A percentile compares a stretch with the other conserved stretches of the same genome.
These are phyloP conservation scores for Phytophthora pseudosyringae DNA, from an alignment of 352 stramenopile genomes.

Conservation along the genomic window DNA sequence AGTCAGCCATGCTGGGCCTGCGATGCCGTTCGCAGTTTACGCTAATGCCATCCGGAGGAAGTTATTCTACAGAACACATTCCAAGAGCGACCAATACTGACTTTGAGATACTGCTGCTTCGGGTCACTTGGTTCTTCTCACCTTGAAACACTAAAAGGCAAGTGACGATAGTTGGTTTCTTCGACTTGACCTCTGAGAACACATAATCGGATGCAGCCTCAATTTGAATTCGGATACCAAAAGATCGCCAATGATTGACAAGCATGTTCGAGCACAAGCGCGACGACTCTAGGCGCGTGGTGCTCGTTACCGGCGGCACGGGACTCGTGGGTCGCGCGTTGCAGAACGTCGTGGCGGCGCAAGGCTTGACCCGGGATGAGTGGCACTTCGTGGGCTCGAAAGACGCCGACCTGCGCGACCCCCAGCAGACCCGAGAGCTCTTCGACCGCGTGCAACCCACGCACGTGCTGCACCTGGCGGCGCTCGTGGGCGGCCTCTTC, in stretches of 20 bases:
- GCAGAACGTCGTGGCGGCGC: constrained; percentile 52
- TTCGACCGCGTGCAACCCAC: constrained; percentile 95
- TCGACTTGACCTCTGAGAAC: constrained; percentile 1
- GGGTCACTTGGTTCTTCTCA: too few species aligned
- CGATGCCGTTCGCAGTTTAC: too few species aligned
- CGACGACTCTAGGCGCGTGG: constrained; percentile 31
- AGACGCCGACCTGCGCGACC: constrained; percentile 94
- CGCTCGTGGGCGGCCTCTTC: constrained; percentile 92
- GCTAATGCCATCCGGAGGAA: too few species aligned
- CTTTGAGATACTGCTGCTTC: too few species aligned
- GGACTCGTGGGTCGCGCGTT: constrained; percentile 93
- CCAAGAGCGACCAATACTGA: too few species aligned
- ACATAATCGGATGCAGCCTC: constrained; percentile 1
- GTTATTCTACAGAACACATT: too few species aligned
- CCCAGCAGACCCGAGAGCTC: constrained; percentile 83
- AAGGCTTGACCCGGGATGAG: constrained; percentile 53
- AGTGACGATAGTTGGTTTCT: too few species aligned
- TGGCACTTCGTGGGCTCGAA: constrained; percentile 95
- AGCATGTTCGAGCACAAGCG: constrained; percentile 10
- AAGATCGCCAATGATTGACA: constrained; percentile 7
- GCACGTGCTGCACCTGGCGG: constrained; percentile 98
- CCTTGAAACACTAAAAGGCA: constrained; percentile 7
- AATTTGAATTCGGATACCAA: constrained; percentile 5
- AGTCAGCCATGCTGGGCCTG: too few species aligned
- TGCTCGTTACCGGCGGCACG: constrained; percentile 97